Base-by-base conservation (phyloP, 2,329 filamentous ascomycete species). In the Fusarium fracticaudum region DNA sequence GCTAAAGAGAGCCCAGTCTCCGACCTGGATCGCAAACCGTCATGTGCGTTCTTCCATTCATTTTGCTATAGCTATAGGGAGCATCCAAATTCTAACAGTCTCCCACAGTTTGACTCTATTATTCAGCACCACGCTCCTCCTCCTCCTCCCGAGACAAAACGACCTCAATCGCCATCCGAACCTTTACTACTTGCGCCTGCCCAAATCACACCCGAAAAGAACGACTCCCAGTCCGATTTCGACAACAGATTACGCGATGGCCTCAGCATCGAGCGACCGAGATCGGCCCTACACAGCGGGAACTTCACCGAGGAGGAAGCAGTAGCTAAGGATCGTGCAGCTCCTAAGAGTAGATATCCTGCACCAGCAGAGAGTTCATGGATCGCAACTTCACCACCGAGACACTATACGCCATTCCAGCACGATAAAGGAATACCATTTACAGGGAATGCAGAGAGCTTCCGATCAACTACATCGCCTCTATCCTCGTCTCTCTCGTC, bases 1-100 rank as follows among this genome's bases (percentile, higher is more conserved):
- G 73, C 87, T 98, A 75, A 98, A 98, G 84, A 90, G 89, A 81
- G 91, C 91, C 38, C 91, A 95, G 82, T 93, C 90, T 78, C 92
- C 93, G 43, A 90, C 90, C 9, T 96, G 94, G 94, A 86, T 91
- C 44, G 89, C 91, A 35, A 90, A 87, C 79, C 87, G 88, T 77
- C 87, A 89, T 86, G 92, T 90, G 83, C 61, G 85, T 82, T 63
- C n/a, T 33, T 41, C n/a, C 54, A 22, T 57, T 60, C 35, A 48
- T 63, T 63, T 38, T 62, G 26, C 7, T 40, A 35, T 35, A 35
- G 33, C 33, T 17, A 35, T 35, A 35, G n/a, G n/a, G 18, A 33
- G 20, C 26, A 10, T 47, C 41, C n/a, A 29, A 29, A 53, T 71
- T 60, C 71, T 77, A 60, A 78, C 53, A 10, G 8, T 24, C 35